Conservation (phyloP, 2,329 filamentous ascomycete species). For the Diplodia corticola region DNA sequence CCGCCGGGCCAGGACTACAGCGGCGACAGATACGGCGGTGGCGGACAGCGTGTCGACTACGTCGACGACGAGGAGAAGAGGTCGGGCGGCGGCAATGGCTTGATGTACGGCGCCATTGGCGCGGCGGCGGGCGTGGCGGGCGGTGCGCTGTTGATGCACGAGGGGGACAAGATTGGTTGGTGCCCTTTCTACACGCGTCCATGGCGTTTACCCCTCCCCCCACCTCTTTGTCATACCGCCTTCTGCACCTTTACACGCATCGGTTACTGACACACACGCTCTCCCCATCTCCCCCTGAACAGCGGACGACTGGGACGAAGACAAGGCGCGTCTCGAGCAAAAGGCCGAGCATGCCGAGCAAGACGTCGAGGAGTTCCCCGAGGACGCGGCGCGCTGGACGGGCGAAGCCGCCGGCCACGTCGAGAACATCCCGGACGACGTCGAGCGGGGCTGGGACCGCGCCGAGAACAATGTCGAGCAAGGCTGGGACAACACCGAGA, state of each 20-base stretch:
- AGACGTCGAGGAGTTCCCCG: slow-evolving; percentile 35
- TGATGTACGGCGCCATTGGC: slow-evolving; percentile 43
- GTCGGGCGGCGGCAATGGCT: slow-evolving; percentile 29
- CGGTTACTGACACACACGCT: background rate
- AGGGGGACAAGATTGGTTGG: slow-evolving; percentile 41
- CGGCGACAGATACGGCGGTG: slow-evolving; percentile 26
- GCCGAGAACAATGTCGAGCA: slow-evolving; percentile 32
- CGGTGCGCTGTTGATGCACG: slow-evolving; percentile 49
- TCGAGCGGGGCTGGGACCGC: slow-evolving; percentile 33
- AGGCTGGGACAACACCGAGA: slow-evolving; percentile 35
- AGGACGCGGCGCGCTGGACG: slow-evolving; percentile 29
- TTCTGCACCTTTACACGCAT: background rate
- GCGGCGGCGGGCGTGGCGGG: slow-evolving; percentile 45
- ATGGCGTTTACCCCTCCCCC: too few species aligned
- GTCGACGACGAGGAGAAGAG: slow-evolving; percentile 32
- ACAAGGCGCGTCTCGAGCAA: slow-evolving; percentile 35
- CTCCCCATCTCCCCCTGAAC: too few species aligned
- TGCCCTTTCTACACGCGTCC: background rate
- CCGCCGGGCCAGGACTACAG: slow-evolving; percentile 21
- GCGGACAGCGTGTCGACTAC: slow-evolving; percentile 11
- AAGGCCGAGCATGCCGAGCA: slow-evolving; percentile 28
- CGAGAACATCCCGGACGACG: slow-evolving; percentile 39
- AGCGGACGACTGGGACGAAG: slow-evolving; percentile 39
- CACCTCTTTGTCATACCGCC: background rate
- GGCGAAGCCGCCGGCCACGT: slow-evolving; percentile 32